Evolutionary conservation across 1,284 basidiomycete species (phyloP), one percentile per base, ranked within the genome.

Genomic region (Rhodotorula sp.): DNA sequence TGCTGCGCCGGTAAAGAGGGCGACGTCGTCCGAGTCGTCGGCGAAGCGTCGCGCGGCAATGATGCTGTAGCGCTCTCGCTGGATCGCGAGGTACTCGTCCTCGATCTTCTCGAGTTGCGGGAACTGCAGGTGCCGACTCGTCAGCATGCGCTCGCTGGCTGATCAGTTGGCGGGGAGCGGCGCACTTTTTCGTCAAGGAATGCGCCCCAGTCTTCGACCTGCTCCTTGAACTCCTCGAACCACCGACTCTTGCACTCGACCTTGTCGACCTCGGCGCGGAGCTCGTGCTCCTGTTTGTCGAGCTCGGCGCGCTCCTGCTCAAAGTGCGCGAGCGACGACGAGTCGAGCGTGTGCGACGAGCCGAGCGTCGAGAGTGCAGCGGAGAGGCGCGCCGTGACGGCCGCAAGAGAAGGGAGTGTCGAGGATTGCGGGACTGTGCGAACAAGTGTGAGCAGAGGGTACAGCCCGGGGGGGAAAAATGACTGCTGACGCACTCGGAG

Each of bases 141-240:
- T 34, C 63, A 23, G 73, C 78, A 9, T 10, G 19, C 7, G 27
- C 14, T 3, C 13, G n/a, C 14, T n/a, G 7, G 23, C 41, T n/a
- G 13, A 3, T 10, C 19, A 14, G 9, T 19, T 16, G 9, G 13
- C 27, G 16, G 23, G 45, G 7, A 27, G n/a, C 25, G 12, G 72
- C 82, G 50, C 56, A 92, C 92, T 88, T 97, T 97, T 81, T 93
- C 92, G 78, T 96, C 93, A 50, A 97, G 83, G 80, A 97, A 97
- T 7, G 86, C 86, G 2, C 92, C 93, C 8, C 97, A 87, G 76
- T 88, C 88, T 80, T 97, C 94, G 0, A 95, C 85, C 89, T 92
- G 95, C 54, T 90, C 89, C 70, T 86, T 86, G 82, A 97, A 93
- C 65, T 88, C 88, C 21, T 85, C 85, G 76, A 96, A 94, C 92